phyloP scores from a whole-genome alignment of 257 asterid species.

The Nicotiana noctiflora region DNA sequence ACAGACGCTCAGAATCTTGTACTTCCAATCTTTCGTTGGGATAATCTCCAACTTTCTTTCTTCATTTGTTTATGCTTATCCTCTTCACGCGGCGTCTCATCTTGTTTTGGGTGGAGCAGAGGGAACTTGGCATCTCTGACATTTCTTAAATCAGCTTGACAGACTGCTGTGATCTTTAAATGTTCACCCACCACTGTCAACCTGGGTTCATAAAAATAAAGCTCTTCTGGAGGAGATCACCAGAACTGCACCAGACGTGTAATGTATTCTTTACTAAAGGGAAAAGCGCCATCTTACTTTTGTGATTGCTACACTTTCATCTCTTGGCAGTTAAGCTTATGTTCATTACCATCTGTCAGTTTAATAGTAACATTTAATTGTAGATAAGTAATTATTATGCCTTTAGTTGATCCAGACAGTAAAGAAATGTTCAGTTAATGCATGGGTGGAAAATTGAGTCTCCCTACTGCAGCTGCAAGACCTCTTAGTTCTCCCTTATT shows the following conservation, averaged over 20 bases:
- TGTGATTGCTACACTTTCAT: slow-evolving; percentile 4
- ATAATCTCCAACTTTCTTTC: not conserved
- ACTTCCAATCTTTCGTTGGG: not conserved
- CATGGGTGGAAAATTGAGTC: not conserved
- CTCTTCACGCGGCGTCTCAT: not conserved
- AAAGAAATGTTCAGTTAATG: not conserved
- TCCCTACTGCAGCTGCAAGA: not conserved
- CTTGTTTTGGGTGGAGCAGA: not conserved
- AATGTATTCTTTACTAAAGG: not conserved
- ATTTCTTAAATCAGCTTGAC: not conserved
- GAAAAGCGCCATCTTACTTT: not conserved
- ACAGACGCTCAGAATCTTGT: slow-evolving; percentile 2
- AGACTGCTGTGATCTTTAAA: not conserved
- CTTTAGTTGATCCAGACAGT: not conserved
- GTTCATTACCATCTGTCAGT: not conserved
- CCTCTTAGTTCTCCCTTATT: not conserved
- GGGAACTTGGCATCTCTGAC: not conserved
- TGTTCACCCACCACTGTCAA: not conserved
- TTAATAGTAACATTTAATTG: not conserved
- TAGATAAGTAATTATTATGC: not conserved
- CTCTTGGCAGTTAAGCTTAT: not conserved
- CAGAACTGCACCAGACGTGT: not conserved
- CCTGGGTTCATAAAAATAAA: not conserved
- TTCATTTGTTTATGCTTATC: not conserved
- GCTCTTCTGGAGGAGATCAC: slow-evolving; percentile 3